Evolutionary conservation across 2,329 filamentous ascomycete genomes (phyloP), one percentile per base, ranked within the genome.

Genomic region (Albophoma yamanashiensis): DNA sequence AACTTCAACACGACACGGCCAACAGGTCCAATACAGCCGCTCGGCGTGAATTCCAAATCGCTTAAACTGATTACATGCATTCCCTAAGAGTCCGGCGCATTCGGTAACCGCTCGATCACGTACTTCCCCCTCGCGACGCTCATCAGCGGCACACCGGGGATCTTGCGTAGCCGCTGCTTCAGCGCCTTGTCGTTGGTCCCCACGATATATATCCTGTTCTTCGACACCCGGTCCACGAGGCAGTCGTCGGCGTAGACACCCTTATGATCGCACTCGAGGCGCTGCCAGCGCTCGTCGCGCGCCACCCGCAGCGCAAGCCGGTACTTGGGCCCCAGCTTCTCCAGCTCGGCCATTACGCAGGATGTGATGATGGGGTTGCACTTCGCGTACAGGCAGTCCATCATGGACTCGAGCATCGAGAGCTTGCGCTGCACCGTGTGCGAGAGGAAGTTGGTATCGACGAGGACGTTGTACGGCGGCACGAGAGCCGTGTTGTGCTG

Each of bases 311-410:
- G 75, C 1, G 93, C 92, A 59, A 97, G 85, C 9, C 92, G 80
- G 76, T 96, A 99, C 71, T 94, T 94, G 3, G 85, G 84, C 0
- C 93, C 92, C 12, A 97, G 81, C 72, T 96, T 96, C 71, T 96
- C 92, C 64, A 97, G 75, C 73, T 96, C 92, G 59, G 87, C 88
- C 82, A 92, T 87, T 66, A 87, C 87, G 77, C 89, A 82, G 62
- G 70, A 78, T 2, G 92, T 96, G 65, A 97, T 92, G 64, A 94
- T 88, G 22, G 92, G 91, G 27, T 87, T 91, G 72, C 90, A 94
- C 69, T 95, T 95, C 22, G 93, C 93, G 72, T 92, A 96, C 5
- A 99, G 82, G 59, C 90, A 89, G 73, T 97, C 92, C 91, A 97
- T 96, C 79, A 97, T 90, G 3, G 88, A 87, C 62, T 93, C 88